phyloP scores from a whole-genome alignment of 139 green algal species.

The Coelastrella sp. region DNA sequence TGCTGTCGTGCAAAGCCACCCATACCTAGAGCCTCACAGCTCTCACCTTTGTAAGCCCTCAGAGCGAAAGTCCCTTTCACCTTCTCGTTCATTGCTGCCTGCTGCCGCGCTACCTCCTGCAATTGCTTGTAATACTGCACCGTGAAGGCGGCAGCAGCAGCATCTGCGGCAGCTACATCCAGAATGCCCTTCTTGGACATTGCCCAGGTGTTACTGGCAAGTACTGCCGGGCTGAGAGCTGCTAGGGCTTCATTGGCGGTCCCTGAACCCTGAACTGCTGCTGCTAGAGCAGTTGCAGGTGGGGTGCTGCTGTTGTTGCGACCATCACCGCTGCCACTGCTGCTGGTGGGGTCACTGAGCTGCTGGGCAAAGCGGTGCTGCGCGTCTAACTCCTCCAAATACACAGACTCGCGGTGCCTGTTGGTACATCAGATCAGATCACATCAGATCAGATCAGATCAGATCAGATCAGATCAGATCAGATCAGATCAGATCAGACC shows the following conservation, averaged over 20 bases:
- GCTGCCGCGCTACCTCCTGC: neutral
- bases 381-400: conserved; percentile 4
- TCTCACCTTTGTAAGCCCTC: conserved; percentile 25
- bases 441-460: neutral
- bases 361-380: conserved; percentile 32
- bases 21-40: neutral
- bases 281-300: neutral
- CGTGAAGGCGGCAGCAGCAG: neutral
- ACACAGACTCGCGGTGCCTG: conserved; percentile 2
- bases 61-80: neutral
- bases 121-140: conserved; percentile 24
- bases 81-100: conserved; percentile 17
- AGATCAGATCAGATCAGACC: neutral
- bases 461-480: neutral
- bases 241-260: neutral
- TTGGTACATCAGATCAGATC: neutral
- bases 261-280: neutral
- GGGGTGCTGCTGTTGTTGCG: neutral
- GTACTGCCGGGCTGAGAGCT: neutral
- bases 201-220: conserved; percentile 4
- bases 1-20: too few relatives aligned
- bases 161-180: neutral
- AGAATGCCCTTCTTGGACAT: neutral
- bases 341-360: neutral
- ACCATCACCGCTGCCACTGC: neutral